Percentiles rank a stretch among this genome's conserved stretches.
phyloP scores from a whole-genome alignment of 352 stramenopile genomes.

The Phytopythium chamaehyphon region DNA sequence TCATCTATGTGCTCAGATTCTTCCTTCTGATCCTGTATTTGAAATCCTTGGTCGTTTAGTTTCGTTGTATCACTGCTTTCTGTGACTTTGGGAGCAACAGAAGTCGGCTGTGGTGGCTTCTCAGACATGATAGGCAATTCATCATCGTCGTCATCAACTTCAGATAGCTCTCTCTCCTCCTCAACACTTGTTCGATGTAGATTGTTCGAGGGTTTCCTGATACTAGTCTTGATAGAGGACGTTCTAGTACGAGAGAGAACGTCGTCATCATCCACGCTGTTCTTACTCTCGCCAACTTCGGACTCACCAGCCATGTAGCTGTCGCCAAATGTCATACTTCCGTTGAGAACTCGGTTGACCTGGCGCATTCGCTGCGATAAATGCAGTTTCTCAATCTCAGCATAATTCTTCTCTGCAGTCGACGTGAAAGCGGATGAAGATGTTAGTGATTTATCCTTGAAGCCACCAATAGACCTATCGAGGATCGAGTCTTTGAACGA shows the following conservation, averaged over 20 bases:
- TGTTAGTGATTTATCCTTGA: background rate
- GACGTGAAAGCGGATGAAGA: conserved; percentile 14
- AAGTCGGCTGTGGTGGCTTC: conserved; percentile 8
- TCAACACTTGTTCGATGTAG: conserved; percentile 1
- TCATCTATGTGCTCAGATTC: too few species aligned
- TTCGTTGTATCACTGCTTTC: background rate
- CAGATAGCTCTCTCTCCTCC: conserved; percentile 9
- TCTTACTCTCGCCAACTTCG: too few species aligned
- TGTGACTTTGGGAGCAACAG: background rate
- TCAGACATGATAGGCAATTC: conserved; percentile 59
- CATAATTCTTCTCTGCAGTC: conserved; percentile 43
- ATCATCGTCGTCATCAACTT: conserved; percentile 36
- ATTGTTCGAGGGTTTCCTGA: too few species aligned
- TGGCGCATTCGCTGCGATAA: conserved; percentile 64
- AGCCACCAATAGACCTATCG: conserved; percentile 3
- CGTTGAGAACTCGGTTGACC: conserved; percentile 68
- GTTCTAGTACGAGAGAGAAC: background rate
- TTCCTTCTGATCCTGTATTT: background rate
- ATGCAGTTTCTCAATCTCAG: conserved; percentile 56
- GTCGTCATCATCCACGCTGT: background rate
- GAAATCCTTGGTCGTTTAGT: background rate
- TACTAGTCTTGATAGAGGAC: too few species aligned
- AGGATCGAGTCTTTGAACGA: conserved; percentile 32
- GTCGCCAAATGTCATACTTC: conserved; percentile 40
- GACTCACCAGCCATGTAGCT: conserved; percentile 39